Base-by-base conservation (phyloP, 495 filamentous ascomycete genomes). In the Daldinia grandis region DNA sequence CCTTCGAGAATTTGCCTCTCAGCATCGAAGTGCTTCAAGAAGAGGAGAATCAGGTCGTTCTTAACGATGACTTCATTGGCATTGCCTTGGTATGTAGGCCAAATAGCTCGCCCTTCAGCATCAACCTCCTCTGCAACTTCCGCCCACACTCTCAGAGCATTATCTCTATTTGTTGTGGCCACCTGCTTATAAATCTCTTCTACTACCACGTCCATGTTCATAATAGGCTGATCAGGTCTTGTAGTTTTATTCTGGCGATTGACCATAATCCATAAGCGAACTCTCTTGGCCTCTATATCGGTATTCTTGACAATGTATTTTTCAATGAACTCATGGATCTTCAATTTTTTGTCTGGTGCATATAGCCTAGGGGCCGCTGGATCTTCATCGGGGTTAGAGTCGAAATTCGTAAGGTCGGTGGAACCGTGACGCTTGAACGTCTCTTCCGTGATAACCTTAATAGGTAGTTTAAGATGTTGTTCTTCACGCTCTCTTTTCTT, bases 191-290 rank as follows among this genome's bases (percentile, higher is more conserved):
- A 62, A 0, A 91, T 91, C 49, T 96, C 92, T 74, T 97, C 95
- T 15, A 98, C 82, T 5, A 90, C 92, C 79, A 93, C 91, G n/a
- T 89, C 84, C 2, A 86, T 80, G 62, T 95, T 92, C 65, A 84
- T 85, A 54, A 98, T 87, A 4, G 94, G 92, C 53, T 91, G 88
- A 76, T 99, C 95, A 0, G 96, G 95, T 27, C 95, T 87, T 47
- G 91, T 90, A 0, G 95, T 98, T 81, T 97, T 97, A 76, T 99
- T 99, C 75, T 99, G 95, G 9, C 95, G 92, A 74, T 97, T 98
- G 0, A 99, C 96, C 93, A 99, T 97, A 40, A 92, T 88, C 96
- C 95, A 98, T 49, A 97, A 85, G 30, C 95, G 88, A 21, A 98
- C 78, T 33, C 85, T 84, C 44, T 86, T 86, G 3, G 88, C 81